phyloP scores from a whole-genome alignment of 2,329 filamentous ascomycete species.

The Cercospora brassicicola region DNA sequence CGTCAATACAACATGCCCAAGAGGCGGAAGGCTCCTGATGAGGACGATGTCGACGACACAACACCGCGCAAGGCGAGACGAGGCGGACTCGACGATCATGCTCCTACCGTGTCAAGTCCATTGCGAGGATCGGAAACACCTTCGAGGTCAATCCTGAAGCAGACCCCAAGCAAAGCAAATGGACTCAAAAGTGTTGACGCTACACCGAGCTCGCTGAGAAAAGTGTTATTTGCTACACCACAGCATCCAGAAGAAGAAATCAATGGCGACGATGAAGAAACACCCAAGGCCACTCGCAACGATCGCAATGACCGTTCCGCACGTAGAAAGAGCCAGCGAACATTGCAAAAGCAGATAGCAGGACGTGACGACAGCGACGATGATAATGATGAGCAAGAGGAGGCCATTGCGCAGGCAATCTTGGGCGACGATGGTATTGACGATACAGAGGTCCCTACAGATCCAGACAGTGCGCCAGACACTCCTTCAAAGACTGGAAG shows the following conservation, averaged over 20 bases:
- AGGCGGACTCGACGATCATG: slow-evolving; percentile 12
- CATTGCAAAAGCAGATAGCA: slow-evolving; percentile 70
- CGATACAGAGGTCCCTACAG: slow-evolving; percentile 36
- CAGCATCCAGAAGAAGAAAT: slow-evolving; percentile 41
- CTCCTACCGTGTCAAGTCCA: slow-evolving; percentile 13
- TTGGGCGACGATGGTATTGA: slow-evolving; percentile 28
- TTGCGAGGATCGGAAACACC: slow-evolving; percentile 33
- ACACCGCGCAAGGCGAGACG: slow-evolving; percentile 33
- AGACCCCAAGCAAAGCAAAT: slow-evolving; percentile 34
- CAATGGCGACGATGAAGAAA: slow-evolving; percentile 46
- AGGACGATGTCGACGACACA: slow-evolving; percentile 21
- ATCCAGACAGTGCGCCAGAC: slow-evolving; percentile 45
- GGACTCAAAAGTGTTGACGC: slow-evolving; percentile 28
- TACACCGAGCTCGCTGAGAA: slow-evolving; percentile 49
- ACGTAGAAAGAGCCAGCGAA: slow-evolving; percentile 76
- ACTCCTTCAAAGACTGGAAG: slow-evolving; percentile 49
- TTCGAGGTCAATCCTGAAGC: slow-evolving; percentile 38
- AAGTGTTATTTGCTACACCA: slow-evolving; percentile 50
- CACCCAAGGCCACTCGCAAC: slow-evolving; percentile 62
- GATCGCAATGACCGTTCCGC: slow-evolving; percentile 81
- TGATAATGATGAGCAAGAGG: slow-evolving; percentile 57
- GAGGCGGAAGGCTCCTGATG: slow-evolving; percentile 25
- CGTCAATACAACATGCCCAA: slow-evolving; percentile 29
- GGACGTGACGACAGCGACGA: slow-evolving; percentile 67
- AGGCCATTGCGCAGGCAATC: slow-evolving; percentile 32